Base-by-base conservation (phyloP, 1,139 yeast genomes). In the Starmera stellimalicola region DNA sequence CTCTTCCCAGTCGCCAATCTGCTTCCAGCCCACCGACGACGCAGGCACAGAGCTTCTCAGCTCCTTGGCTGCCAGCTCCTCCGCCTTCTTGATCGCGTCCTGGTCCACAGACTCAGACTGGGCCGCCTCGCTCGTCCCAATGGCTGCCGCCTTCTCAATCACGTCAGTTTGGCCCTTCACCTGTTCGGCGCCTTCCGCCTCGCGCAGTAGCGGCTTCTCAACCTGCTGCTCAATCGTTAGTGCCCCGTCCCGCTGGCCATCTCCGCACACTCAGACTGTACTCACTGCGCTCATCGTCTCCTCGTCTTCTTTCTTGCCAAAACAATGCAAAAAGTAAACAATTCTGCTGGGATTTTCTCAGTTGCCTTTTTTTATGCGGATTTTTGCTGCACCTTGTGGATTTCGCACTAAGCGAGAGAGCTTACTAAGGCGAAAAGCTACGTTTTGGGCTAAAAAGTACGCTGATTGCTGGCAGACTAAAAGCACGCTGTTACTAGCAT, bases 11-110 rank as follows among this genome's bases (percentile, higher is more conserved):
- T 87, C 83, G 12, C 94, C 91, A 32, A 83, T 88, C 58, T 88
- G 95, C 54, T 79, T 83, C 97, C 97, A 88, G 16, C 97, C 97
- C 37, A 85, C 68, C 50, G 69, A 77, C 1, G 87, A 68, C 2
- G 91, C 82, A 19, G 71, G 75, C 7, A 66, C 73, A 1, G 77
- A 57, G 31, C 62, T 56, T 52, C 91, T 65, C 25, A 72, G 69
- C 1, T 65, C 63, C 2, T 46, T 51, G 27, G 51, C 50, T 3
- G 55, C 54, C 36, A 54, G 49, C 30, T 50, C 51, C 31, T 56
- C 57, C 16, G 59, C 51, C 33, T 43, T 43, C 27, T 40, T 39
- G 22, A 49, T 30, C 2, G 40, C 39, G 2, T 26, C 39, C 8
- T 31, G 33, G 23, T 40, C 46, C 23, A 47, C 19, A 18, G 29